These are phyloP conservation scores for Paecilomyces formosus DNA, from an alignment of 2,329 filamentous ascomycete species.

Conservation along the genomic window DNA sequence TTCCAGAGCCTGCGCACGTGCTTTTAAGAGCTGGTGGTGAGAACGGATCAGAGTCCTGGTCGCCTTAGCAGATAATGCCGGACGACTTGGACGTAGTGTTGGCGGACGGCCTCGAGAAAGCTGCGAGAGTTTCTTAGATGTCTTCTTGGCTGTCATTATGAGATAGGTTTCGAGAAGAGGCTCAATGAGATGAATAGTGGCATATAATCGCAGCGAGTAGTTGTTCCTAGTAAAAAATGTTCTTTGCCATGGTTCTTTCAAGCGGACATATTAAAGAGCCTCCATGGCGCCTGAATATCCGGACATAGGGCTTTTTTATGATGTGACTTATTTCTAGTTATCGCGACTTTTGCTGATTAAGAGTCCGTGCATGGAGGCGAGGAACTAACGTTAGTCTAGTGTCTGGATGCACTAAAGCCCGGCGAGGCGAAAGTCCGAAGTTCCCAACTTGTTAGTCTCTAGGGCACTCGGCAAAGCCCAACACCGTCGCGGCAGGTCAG, in stretches of 20 bases:
- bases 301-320: not conserved
- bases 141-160: conserved; percentile 23
- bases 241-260: not conserved
- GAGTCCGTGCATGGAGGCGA: not conserved
- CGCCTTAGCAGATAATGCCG: conserved; percentile 47
- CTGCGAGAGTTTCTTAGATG: conserved; percentile 25
- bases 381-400: not conserved
- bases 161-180: not conserved
- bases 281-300: not conserved
- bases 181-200: not conserved
- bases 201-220: not conserved
- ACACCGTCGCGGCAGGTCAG: conserved; percentile 16
- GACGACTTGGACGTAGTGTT: conserved; percentile 25
- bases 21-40: conserved; percentile 55
- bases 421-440: not conserved
- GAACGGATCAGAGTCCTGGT: conserved; percentile 52
- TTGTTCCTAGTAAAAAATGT: not conserved
- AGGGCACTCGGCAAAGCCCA: not conserved
- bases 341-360: not conserved
- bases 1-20: conserved; percentile 44
- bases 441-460: not conserved
- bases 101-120: conserved; percentile 42
- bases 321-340: not conserved
- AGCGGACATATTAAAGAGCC: not conserved
- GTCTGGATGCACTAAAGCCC: not conserved